Base-by-base conservation (phyloP, 371 early-diverging fungal species). In the Umbelopsis sp. region DNA sequence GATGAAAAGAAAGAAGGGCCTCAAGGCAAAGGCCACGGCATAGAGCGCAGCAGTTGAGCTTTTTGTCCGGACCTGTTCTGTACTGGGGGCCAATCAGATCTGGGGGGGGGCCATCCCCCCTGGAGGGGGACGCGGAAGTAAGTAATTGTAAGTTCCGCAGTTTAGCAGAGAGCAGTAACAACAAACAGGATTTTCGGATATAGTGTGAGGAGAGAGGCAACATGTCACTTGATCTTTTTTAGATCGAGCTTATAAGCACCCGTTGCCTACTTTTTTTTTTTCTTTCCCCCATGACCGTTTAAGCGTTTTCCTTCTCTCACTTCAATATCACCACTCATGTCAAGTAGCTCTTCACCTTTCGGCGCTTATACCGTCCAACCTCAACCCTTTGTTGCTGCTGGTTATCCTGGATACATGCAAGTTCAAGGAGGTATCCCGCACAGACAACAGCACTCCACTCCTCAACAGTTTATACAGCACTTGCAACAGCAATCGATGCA, bases 171-270 rank as follows among this genome's bases (percentile, higher is more conserved):
- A 51, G 52, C 35, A 25, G 29, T 57, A 57, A 57, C 35, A 57
- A 57, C 57, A 57, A 57, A 57, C 57, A 57, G 57, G 57, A 57
- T 35, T 32, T 57, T 32, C 57, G 57, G 57, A 57, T 57, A 57
- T 57, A 57, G 35, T 35, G 18, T 57, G 29, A 35, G 57, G 57
- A 57, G 57, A 57, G 35, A 22, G 57, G 29, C 57, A 35, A 25
- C 57, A 57, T 18, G 35, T 57, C 57, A 57, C 35, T 57, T 35
- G 35, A 35, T 35, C 29, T 32, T 16, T 18, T 18, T 18, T 10
- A 18, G 16, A 25, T 18, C 35, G 18, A 57, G 35, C 29, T 25
- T 24, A 24, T 18, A 18, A 29, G 35, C 57, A 35, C 35, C 18
- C 29, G 12, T 57, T 35, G 14, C 35, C 29, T 22, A 22, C 22